Evolutionary conservation across 2,329 filamentous ascomycete species (phyloP), one percentile per base, ranked within the genome.

Genomic region (Venturia pyrina): DNA sequence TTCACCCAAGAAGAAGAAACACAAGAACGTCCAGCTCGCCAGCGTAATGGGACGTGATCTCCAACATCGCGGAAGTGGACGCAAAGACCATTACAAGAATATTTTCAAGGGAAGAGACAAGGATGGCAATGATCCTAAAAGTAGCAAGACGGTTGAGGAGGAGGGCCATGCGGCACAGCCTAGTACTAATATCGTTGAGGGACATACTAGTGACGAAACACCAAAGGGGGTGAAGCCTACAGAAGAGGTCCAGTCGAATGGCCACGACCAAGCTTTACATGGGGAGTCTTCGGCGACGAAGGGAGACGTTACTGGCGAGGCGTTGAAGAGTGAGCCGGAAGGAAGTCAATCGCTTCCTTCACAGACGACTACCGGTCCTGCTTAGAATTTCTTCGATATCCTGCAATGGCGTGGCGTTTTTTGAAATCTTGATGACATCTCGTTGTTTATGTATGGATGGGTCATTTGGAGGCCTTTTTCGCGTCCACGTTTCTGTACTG

Each of bases 261-360:
- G 53, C 28, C 15, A 59, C 32, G n/a, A 34, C n/a, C n/a, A 10
- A 21, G 19, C 32, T 8, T 10, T n/a, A 15, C 6, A 34, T 8
- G 53, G 53, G 15, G 53, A 59, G 53, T 34, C 32, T n/a, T 37
- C 48, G 1, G 21, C 46, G 21, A 28, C 28, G 32, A 37, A 59
- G 5, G 53, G 28, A 11, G 5, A 59, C 6, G 53, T 59, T 15
- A 37, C 53, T n/a, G 32, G 53, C 11, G 28, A 59, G 53, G 17
- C 53, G 6, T 37, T 37, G 53, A 59, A 37, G 53, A 37, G 28
- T 17, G 53, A 37, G 53, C 32, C 53, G 7, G 53, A 59, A 21
- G 53, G 53, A n/a, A 37, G 53, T 59, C 53, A 59, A 59, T 59
- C 53, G 53, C 53, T 59, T 59, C 53, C 32, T 37, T 59, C 6